These are phyloP conservation scores for Diphasiastrum complanatum DNA, from an alignment of 83 land plant species.

Conservation along the genomic window DNA sequence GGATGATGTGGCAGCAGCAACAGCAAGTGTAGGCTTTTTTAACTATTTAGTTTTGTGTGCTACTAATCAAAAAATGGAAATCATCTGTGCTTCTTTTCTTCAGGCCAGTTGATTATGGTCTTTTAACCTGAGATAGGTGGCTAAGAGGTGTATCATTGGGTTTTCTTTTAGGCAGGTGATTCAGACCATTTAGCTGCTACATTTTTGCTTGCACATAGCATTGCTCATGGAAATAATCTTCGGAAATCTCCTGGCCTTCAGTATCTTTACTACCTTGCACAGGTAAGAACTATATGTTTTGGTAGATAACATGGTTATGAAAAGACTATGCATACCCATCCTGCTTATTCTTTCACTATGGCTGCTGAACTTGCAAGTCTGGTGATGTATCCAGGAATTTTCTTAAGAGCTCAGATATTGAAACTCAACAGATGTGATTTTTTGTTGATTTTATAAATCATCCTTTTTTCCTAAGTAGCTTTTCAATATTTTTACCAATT, in stretches of 20 bases:
- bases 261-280: slow-evolving; percentile 84
- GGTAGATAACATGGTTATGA: not conserved
- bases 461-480: not conserved
- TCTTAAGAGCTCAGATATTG: too few relatives aligned
- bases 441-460: not conserved
- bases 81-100: too few relatives aligned
- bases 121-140: not conserved
- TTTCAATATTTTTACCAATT: not conserved
- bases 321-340: not conserved
- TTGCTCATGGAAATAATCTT: slow-evolving; percentile 91
- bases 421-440: too few relatives aligned
- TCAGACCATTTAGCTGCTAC: slow-evolving; percentile 89
- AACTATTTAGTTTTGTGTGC: too few relatives aligned
- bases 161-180: slow-evolving; percentile 68
- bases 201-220: slow-evolving; percentile 63
- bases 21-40: too few relatives aligned
- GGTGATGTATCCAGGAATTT: too few relatives aligned
- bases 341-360: not conserved
- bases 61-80: too few relatives aligned
- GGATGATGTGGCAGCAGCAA: too few relatives aligned
- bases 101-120: too few relatives aligned
- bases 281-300: slow-evolving; percentile 31
- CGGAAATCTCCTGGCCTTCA: slow-evolving; percentile 91
- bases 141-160: not conserved
- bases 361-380: too few relatives aligned